Conservation (phyloP, 257 asterid species). For the Petrea volubilis region DNA sequence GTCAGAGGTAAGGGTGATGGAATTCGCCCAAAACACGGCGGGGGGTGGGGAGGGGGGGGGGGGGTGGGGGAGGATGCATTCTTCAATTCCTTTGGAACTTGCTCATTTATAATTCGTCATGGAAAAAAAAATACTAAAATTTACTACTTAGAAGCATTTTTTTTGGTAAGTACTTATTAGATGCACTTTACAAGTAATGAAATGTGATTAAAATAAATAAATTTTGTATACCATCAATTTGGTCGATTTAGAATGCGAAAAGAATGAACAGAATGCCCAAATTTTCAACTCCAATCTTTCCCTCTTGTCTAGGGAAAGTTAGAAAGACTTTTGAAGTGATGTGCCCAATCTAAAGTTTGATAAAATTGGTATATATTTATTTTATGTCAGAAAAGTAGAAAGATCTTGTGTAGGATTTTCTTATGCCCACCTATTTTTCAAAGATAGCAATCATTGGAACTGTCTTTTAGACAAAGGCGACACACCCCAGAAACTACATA, state of each 20-base stretch:
- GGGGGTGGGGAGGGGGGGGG: no score
- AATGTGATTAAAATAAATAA: neutral
- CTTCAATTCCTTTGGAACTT: neutral
- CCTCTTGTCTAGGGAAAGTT: neutral
- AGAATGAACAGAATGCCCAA: neutral
- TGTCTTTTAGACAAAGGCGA: neutral
- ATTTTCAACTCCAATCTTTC: neutral
- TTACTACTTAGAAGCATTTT: no score
- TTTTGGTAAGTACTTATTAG: no score
- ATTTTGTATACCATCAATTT: neutral
- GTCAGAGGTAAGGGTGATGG: no score
- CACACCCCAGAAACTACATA: neutral
- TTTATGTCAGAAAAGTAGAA: neutral
- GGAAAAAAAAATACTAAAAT: no score
- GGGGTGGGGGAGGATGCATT: neutral
- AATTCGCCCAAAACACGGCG: no score
- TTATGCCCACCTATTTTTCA: neutral
- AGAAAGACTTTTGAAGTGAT: neutral
- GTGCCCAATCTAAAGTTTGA: neutral
- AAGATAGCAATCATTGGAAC: neutral
- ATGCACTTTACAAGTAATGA: neutral
- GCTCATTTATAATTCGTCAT: no score
- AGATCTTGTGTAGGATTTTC: neutral
- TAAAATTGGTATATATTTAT: conserved; percentile 8
- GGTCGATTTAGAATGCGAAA: neutral